Percentiles rank a stretch among this genome's conserved stretches.
phyloP scores from a whole-genome alignment of 306 rosid species.

The Dryas alaskensis region DNA sequence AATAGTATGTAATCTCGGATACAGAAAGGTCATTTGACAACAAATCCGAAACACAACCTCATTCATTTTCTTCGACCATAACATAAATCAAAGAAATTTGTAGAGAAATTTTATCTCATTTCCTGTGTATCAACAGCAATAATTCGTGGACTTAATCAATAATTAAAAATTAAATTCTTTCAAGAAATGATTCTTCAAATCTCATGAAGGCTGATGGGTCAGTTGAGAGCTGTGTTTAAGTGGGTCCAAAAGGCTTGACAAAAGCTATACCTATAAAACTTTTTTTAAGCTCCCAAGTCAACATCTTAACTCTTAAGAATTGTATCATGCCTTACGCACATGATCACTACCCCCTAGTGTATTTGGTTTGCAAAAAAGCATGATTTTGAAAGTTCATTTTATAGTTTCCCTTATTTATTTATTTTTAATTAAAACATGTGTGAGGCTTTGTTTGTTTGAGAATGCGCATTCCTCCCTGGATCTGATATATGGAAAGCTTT shows the following conservation, averaged over 20 bases:
- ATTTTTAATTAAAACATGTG: neutral
- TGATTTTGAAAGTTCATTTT: constrained; percentile 1
- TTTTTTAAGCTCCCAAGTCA: neutral
- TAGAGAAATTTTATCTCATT: neutral
- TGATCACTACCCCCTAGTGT: neutral
- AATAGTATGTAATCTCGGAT: too few relatives aligned
- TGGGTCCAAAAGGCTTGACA: constrained; percentile 4
- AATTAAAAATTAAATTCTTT: neutral
- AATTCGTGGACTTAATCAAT: neutral
- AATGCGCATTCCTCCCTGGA: neutral
- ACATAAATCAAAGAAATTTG: too few relatives aligned
- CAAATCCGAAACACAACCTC: too few relatives aligned
- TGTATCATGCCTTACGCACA: neutral
- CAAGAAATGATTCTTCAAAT: neutral
- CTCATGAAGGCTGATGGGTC: neutral
- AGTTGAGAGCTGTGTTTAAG: neutral
- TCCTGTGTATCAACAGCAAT: neutral
- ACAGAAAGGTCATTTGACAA: too few relatives aligned
- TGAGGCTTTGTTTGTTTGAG: neutral
- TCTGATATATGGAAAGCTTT: too few relatives aligned
- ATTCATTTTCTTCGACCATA: too few relatives aligned
- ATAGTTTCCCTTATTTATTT: neutral
- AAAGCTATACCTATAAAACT: neutral
- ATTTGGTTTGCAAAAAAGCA: neutral
- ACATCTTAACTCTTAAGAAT: neutral